Base-by-base conservation (phyloP, 129 eudicot genomes). In the Logfia minima region DNA sequence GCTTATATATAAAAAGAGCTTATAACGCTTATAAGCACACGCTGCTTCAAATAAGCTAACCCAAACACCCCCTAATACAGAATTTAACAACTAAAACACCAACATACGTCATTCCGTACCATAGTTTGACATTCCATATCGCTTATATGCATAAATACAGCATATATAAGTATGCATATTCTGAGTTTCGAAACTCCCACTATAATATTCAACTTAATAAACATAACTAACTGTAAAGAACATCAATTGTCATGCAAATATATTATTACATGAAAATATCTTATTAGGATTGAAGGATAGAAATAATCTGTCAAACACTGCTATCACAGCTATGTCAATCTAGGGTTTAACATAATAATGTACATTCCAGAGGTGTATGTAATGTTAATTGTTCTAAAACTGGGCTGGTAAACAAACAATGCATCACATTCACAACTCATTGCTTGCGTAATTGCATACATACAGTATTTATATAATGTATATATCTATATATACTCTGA, bases 371-470 rank as follows among this genome's bases (percentile, higher is more conserved):
- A 2, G 14, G 4, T 41, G 10, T 41, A 41, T 41, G 48, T 8
- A 39, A 39, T 2, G 48, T 8, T 41, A 41, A 41, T 8, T 41
- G 48, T 41, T 41, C 48, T 9, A 41, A 41, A 41, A 10, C 14
- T 41, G 4, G 9, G 48, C 14, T 41, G 2, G 18, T 24, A 70
- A 61, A 21, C 71, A 31, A 78, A 60, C 71, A 77, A 10, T 14
- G 52, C 68, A 22, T 59, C 70, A 69, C 31, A 58, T 77, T 77
- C 39, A 73, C 14, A 77, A 51, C 75, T 56, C 69, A 56, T 18
- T 35, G 43, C 5, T 23, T 6, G 14, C 19, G 17, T 28, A 28
- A 48, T 29, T 51, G 5, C 59, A 26, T 26, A 60, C 35, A 74
- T 7, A 61, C 3, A 17, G 55, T 66, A 32, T 31, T 74, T 51